Evolutionary conservation across 148 eudicot species (phyloP).

Genomic region (Nyssa sinensis): DNA sequence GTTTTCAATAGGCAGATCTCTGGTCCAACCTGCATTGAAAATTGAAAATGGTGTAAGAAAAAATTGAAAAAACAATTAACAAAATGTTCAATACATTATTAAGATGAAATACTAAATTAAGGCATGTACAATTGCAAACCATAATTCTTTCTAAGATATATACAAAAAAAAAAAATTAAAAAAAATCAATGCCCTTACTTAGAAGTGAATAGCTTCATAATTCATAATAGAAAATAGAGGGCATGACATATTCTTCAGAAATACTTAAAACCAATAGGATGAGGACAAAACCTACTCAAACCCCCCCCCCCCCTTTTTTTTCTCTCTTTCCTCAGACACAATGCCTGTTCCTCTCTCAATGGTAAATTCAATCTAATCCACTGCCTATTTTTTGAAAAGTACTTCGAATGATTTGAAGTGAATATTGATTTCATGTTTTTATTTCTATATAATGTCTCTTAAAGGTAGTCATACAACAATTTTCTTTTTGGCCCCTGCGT

Average conservation of each 20-base stretch:
- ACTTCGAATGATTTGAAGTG: too few relatives aligned
- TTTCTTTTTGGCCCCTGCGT: too few relatives aligned
- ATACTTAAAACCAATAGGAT: neutral
- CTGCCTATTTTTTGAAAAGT: too few relatives aligned
- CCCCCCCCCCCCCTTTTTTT: neutral
- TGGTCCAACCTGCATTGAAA: conserved; percentile 68
- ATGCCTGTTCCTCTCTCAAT: too few relatives aligned
- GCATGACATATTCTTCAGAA: neutral
- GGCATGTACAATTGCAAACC: neutral
- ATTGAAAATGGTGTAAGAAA: neutral
- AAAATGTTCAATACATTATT: too few relatives aligned
- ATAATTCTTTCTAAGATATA: neutral
- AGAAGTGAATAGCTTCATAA: neutral
- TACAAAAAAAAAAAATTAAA: too few relatives aligned
- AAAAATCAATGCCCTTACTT: neutral
- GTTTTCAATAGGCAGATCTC: conserved; percentile 92
- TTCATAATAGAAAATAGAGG: neutral
- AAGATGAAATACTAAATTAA: neutral
- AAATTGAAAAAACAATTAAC: too few relatives aligned
- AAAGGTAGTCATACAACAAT: too few relatives aligned
- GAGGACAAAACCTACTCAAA: neutral
- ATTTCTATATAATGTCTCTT: too few relatives aligned
- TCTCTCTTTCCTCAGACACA: too few relatives aligned
- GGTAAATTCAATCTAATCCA: too few relatives aligned
- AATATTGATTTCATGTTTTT: too few relatives aligned